Evolutionary conservation across 164 flowering plant genomes (phyloP), one percentile per base, ranked within the genome.

Genomic region (Echeveria elegans): DNA sequence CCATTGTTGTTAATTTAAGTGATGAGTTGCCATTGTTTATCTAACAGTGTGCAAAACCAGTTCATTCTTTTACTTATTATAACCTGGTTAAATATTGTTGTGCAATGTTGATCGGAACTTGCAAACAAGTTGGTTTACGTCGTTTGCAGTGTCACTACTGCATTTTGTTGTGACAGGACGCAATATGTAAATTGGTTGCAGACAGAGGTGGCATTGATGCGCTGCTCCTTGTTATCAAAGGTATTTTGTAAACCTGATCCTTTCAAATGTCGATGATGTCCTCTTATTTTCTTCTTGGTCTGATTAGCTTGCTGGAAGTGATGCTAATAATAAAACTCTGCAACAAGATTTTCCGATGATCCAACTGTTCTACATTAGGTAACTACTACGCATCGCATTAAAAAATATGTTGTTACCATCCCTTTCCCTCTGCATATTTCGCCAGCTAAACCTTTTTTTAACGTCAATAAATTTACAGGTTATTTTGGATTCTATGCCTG

Each of bases 241-340:
- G 98, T 94, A 3, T 34, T 3, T 40, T 40, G 45, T 7, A 8
- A 40, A 40, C 7, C 7, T 34, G 7, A 34, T 7, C 7, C 3
- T 3, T 34, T 3, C 3, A 34, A 34, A n/a, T n/a, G n/a, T n/a
- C n/a, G n/a, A n/a, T n/a, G n/a, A n/a, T n/a, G n/a, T n/a, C n/a
- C n/a, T n/a, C n/a, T n/a, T n/a, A 34, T 10, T 41, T 41, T 47
- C 2, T 47, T 47, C n/a, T 30, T 18, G 63, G 69, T 37, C 52
- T 73, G 12, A 36, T 72, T 70, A 94, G 99, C 78, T 94, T 86
- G 99, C 97, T 69, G 99, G 97, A 71, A 94, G 99, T 71, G 99
- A 94, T 70, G 71, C 86, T 32, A 91, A 89, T 70, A 94, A 78
- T 94, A 67, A 80, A 66, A 70, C 88, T 91, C n/a, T 15, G 77